A percentile compares a stretch with the other conserved stretches of the same genome.
These are phyloP conservation scores for Elsinoe necatrix DNA, from an alignment of 2,329 filamentous ascomycete species.

Conservation along the genomic window DNA sequence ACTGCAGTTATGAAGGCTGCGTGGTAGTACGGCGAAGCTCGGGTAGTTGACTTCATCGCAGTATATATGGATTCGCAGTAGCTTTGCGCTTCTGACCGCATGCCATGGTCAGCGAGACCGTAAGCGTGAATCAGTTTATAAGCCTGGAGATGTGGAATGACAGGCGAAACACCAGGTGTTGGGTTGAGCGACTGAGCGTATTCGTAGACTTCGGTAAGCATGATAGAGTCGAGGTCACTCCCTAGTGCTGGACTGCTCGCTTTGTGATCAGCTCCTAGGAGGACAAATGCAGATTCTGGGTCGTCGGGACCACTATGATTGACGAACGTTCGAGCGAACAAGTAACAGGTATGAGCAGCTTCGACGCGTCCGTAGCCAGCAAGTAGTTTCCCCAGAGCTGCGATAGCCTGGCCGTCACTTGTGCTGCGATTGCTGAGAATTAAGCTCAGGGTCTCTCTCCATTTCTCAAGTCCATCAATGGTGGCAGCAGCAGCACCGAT, in stretches of 20 bases:
- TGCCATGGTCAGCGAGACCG: conserved; percentile 73
- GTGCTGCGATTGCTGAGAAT: conserved; percentile 80
- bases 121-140: conserved; percentile 90
- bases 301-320: conserved; percentile 81
- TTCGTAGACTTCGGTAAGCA: conserved; percentile 94
- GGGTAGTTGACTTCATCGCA: conserved; percentile 71
- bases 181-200: conserved; percentile 67
- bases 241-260: conserved; percentile 62
- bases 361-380: conserved; percentile 79
- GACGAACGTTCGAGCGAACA: conserved; percentile 66
- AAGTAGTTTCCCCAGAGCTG: conserved; percentile 72
- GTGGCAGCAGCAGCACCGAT: conserved; percentile 57
- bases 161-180: conserved; percentile 40
- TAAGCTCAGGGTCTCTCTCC: conserved; percentile 81
- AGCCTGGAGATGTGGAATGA: conserved; percentile 70
- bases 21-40: conserved; percentile 80
- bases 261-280: conserved; percentile 77
- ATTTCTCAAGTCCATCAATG: conserved; percentile 74
- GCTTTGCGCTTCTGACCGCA: conserved; percentile 71
- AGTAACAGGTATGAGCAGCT: conserved; percentile 86
- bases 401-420: conserved; percentile 68
- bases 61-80: conserved; percentile 81
- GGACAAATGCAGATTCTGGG: conserved; percentile 64
- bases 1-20: conserved; percentile 62
- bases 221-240: conserved; percentile 73